Base-by-base conservation (phyloP, 768 basidiomycete genomes). In the Leccinum disarticulatum region DNA sequence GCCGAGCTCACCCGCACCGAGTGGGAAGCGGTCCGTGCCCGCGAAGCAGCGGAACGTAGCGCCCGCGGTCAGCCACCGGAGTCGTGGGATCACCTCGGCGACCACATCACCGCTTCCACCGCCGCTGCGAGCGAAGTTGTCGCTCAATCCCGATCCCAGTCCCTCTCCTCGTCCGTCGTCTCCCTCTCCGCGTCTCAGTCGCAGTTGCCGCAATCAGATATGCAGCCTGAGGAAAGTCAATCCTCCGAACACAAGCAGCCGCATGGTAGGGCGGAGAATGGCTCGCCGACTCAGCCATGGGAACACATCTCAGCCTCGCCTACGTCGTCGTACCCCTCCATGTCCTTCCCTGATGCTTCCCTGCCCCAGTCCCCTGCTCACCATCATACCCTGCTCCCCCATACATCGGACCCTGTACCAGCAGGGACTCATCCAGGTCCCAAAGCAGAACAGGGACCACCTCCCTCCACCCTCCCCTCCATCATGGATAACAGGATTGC, bases 271-370 rank as follows among this genome's bases (percentile, higher is more conserved):
- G 22, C 33, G 2, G 66, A 75, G 35, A 58, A 3, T 10, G 63
- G 59, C 35, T 72, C 74, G 9, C 68, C 66, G 9, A 81, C 80
- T 30, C 83, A 87, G 63, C 87, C 83, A 66, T 92, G 90, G 91
- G 90, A 91, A 70, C 81, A 90, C 59, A 76, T 93, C 38, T 80
- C 85, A 50, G 82, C 83, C 25, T 83, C 81, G 1, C 71, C 79
- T 35, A 79, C 80, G 11, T 78, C 81, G 1, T 93, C 91, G 4
- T 90, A 83, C 71, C 91, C 91, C n/a, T 93, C 92, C 61, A 77
- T 90, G 77, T 82, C 87, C 28, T 88, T 86, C 72, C 88, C 88
- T 8, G 88, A 86, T 59, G 81, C 81, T 25, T 81, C 80, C 38
- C 80, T 80, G 56, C 79, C 83, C 1, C 80, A 84, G 11, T 80